Evolutionary conservation across 129 eudicot genomes (phyloP).

Genomic region (Centella asiatica): DNA sequence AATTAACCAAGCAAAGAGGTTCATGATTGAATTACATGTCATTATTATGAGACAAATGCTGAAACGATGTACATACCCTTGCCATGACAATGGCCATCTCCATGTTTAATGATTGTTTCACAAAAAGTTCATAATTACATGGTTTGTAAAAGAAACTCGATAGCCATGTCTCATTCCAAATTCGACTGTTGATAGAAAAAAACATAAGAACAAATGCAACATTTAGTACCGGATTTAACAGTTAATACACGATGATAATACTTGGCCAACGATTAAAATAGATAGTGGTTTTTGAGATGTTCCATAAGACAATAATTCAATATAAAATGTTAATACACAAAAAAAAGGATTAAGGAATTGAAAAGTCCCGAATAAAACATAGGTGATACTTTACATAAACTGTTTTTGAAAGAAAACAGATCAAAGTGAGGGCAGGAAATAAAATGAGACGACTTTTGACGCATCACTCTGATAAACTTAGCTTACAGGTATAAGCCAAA

Average conservation of each 20-base stretch:
- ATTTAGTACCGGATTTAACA: not conserved
- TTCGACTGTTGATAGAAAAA: conserved; percentile 51
- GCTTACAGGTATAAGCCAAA: too few relatives aligned
- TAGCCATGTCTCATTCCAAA: conserved; percentile 98
- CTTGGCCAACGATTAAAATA: not conserved
- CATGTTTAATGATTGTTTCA: conserved; percentile 90
- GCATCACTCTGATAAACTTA: too few relatives aligned
- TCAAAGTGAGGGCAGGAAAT: too few relatives aligned
- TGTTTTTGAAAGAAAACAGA: too few relatives aligned
- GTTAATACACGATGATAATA: not conserved
- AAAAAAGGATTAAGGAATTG: too few relatives aligned
- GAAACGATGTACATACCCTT: conserved; percentile 46
- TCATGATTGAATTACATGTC: not conserved
- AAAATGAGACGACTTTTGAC: too few relatives aligned
- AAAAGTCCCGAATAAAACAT: not conserved
- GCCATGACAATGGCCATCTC: conserved; percentile 99
- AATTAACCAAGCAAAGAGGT: conserved; percentile 17
- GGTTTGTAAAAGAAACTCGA: conserved; percentile 96
- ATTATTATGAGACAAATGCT: not conserved
- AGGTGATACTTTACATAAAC: too few relatives aligned
- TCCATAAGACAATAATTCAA: too few relatives aligned
- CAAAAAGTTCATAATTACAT: conserved; percentile 92
- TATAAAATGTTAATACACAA: too few relatives aligned
- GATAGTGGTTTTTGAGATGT: not conserved
- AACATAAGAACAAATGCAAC: conserved; percentile 8